Evolutionary conservation across 192 early-diverging fungal species (phyloP), one percentile per base, ranked within the genome.

Genomic region (Backusella australiensis): DNA sequence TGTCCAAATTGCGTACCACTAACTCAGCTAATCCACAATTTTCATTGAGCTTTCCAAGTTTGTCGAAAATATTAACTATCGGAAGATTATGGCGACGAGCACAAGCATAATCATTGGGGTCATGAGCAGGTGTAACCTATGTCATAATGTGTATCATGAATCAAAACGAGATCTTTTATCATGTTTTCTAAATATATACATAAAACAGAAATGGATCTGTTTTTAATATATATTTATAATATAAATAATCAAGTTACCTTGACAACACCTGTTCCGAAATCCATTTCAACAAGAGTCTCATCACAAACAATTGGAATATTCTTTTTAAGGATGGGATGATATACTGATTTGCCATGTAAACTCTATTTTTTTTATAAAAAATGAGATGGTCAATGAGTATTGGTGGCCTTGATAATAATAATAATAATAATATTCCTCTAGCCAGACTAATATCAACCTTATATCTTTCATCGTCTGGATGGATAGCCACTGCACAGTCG

Each of bases 41-140:
- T 35, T 91, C 86, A 76, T 94, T 96, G 36, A 99, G 83, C 26
- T 86, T 87, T 1, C 97, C 97, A 65, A 93, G 89, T 46, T 94
- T 94, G 15, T 91, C 92, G 67, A 99, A 92, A 17, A 99, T 95
- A 77, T 90, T 93, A 67, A 95, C 87, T 59, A 94, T 90, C 15
- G 93, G 91, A 42, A 98, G 81, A 19, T 87, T 85, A 80, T 96
- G 91, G 34, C 96, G 89, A 67, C 92, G 90, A 35, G 94, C 97
- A 77, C 95, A 94, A 1, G 86, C 90, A 78, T 94, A 96, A 83
- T 99, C 97, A 82, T 94, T 94, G 15, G 82, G 91, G 73, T 99
- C 97, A 77, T 99, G 97, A 3, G 96, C 96, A 21, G 97, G 97
- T 2, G 97, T 98, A 65, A 98, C 92, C 89, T 93, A 90, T 11